Evolutionary conservation across 2,329 filamentous ascomycete species (phyloP), one percentile per base, ranked within the genome.

Genomic region (Xylaria sp.): DNA sequence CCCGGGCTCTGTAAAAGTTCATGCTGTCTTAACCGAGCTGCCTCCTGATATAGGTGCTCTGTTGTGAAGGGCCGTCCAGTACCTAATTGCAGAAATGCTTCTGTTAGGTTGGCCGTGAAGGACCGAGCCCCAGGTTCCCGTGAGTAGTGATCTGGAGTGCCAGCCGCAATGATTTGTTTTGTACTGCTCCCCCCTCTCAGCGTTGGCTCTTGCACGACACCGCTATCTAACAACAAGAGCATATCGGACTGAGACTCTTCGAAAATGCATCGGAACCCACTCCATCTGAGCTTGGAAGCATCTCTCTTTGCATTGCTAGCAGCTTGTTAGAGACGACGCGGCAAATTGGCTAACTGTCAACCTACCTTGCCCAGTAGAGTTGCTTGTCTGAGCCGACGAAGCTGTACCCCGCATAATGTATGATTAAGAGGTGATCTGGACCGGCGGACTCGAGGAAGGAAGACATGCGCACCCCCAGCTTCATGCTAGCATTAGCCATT

Each of bases 291-390:
- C 76, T 84, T 88, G 36, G 86, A 81, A n/a, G 87, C 83, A 73
- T 88, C 85, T 68, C 86, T 84, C 53, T 83, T 81, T 50, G 82
- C 69, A 77, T 87, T 87, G 78, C 88, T 90, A 75, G 58, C 53
- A 72, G 50, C 39, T 63, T 70, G 74, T 85, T 75, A 85, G 81
- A 79, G 77, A 67, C n/a, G 75, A 67, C 51, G 42, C 65, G 15
- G 65, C 61, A 61, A 44, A 71, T 56, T 69, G 63, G 57, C 65
- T 22, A 65, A 54, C 69, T 31, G 72, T 69, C 38, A 65, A 83
- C 87, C 81, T 82, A 90, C 88, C 86, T 87, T 64, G 88, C 87
- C 88, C 88, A 90, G 76, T 89, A 90, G 29, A 90, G 79, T 76
- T 90, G 86, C 72, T 85, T 85, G 74, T 90, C 86, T 11, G 81